Base-by-base conservation (phyloP, 352 stramenopile species). In the Phytophthora uliginosa region DNA sequence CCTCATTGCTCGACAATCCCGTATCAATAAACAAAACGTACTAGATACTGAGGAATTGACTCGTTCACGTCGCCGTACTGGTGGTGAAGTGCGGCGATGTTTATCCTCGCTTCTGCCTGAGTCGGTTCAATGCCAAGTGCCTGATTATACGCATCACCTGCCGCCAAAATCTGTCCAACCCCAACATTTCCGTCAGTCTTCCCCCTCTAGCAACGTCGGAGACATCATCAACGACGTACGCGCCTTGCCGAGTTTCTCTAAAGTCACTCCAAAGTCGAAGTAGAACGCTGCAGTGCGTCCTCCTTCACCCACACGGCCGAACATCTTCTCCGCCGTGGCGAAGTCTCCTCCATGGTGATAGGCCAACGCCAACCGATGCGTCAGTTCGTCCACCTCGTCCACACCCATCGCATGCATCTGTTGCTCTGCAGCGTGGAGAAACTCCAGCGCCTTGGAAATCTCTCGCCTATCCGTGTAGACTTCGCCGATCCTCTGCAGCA, bases 11-110 rank as follows among this genome's bases (percentile, higher is more conserved):
- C 15, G 31, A 26, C 24, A 33, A 47, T 9, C 3, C 15, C 31
- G 2, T 20, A 64, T 7, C 18, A 51, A 54, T 59, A 22, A 65
- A 64, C 7, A 56, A 15, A 60, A 38, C 66, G 56, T 56, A 78
- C 71, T 51, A 78, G 53, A 66, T 95, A 96, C 13, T 77, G 66
- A 12, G 69, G 72, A 13, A 95, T 78, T 2, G 89, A 88, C 10
- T 79, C 74, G 45, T 71, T 64, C n/a, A 85, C 69, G 7, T 89
- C 65, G 6, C 89, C 89, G 60, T 85, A 82, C 36, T 77, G 73
- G 33, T 95, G 86, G 38, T 95, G 82, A 20, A 94, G 65, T 7
- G 84, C 78, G 20, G 87, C 89, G 42, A 96, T 74, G 63, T 94
- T 94, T 26, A 94, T 71, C 65, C 81, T 84, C 34, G 86, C 89